phyloP scores from a whole-genome alignment of 2,329 filamentous ascomycete species.

The Samsoniella hepiali region DNA sequence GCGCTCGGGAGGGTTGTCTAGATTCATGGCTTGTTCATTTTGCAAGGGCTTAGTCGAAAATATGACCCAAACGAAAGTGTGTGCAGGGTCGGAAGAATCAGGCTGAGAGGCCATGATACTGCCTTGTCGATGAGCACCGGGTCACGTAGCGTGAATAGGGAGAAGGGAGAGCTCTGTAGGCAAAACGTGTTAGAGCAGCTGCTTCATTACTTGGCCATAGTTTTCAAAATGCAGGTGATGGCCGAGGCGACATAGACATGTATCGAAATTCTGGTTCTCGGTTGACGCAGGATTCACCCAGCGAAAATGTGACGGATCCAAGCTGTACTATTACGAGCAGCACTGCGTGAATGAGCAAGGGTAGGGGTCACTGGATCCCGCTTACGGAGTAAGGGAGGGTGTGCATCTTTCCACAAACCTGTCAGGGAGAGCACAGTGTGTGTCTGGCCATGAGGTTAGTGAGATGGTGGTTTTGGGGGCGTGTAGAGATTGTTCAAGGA shows the following conservation, averaged over 20 bases:
- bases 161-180: background rate
- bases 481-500: too few relatives aligned
- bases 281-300: background rate
- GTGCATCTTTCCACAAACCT: constrained; percentile 1
- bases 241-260: background rate
- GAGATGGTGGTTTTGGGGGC: background rate
- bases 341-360: background rate
- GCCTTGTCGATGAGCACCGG: constrained; percentile 11
- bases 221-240: background rate
- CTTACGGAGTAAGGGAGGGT: background rate
- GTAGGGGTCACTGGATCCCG: background rate
- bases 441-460: background rate
- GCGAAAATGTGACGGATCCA: background rate
- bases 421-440: constrained; percentile 4
- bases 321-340: background rate
- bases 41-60: background rate
- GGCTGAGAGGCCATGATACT: background rate
- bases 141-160: background rate
- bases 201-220: background rate
- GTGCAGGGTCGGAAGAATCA: constrained; percentile 3
- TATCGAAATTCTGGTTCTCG: background rate
- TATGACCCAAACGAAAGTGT: background rate
- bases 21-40: background rate
- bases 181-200: background rate
- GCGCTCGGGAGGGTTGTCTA: background rate